phyloP scores from a whole-genome alignment of 2,329 filamentous ascomycete genomes.

The Fusarium luffae region DNA sequence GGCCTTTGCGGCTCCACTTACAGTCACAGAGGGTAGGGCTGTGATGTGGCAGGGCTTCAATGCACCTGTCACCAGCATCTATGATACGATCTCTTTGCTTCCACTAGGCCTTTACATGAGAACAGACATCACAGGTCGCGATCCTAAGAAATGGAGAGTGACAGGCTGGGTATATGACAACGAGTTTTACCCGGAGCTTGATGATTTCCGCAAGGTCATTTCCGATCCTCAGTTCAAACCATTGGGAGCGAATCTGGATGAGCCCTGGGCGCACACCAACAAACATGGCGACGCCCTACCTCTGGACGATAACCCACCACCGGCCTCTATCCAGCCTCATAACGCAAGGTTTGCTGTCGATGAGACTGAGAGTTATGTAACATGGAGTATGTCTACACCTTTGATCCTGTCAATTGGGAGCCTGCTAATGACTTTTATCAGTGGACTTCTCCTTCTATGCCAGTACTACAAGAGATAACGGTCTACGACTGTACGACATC shows the following conservation, averaged over 20 bases:
- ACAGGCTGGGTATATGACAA: slow-evolving; percentile 10
- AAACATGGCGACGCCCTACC: slow-evolving; percentile 3
- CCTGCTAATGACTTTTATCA: neutral
- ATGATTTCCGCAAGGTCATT: neutral
- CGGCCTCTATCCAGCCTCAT: neutral
- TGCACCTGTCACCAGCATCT: slow-evolving; percentile 1
- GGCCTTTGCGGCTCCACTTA: neutral
- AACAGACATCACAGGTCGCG: neutral
- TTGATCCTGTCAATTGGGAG: neutral
- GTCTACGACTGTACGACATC: neutral
- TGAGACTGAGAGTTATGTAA: neutral
- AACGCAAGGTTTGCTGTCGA: slow-evolving; percentile 1
- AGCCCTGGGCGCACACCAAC: slow-evolving; percentile 5
- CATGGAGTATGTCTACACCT: neutral
- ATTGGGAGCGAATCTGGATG: neutral
- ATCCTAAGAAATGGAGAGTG: neutral
- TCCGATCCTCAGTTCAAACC: neutral
- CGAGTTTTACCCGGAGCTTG: neutral
- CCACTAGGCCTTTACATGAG: neutral
- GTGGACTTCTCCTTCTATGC: slow-evolving; percentile 4
- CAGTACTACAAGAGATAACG: neutral
- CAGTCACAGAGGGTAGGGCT: neutral
- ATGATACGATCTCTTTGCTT: neutral
- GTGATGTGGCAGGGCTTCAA: slow-evolving; percentile 17
- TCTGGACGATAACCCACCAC: neutral